These are phyloP conservation scores for Heliamphora pulchella DNA, from an alignment of 179 eudicot species.

Conservation along the genomic window DNA sequence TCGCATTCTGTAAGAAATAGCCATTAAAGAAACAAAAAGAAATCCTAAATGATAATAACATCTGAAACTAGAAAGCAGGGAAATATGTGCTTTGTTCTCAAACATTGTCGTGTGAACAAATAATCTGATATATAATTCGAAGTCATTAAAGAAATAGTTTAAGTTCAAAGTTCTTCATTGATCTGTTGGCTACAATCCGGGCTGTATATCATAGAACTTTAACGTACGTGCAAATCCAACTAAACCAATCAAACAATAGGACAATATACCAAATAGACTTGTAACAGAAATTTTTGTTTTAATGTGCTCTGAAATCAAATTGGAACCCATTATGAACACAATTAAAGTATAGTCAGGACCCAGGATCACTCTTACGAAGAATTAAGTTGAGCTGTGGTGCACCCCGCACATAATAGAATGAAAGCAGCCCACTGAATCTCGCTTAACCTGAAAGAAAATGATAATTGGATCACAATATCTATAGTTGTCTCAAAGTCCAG, in stretches of 20 bases:
- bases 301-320: not conserved
- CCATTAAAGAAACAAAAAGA: constrained; percentile 14
- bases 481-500: not conserved
- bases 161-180: not conserved
- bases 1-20: constrained; percentile 15
- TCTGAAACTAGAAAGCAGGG: not conserved
- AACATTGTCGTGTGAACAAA: no score
- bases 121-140: not conserved
- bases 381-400: constrained; percentile 97
- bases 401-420: constrained; percentile 85
- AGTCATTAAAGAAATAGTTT: not conserved
- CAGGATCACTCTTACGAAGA: constrained; percentile 54
- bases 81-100: not conserved
- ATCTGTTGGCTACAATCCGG: not conserved
- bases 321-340: not conserved
- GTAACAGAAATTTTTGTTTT: no score
- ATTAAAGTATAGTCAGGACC: not conserved
- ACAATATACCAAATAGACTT: not conserved
- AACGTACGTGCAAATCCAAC: constrained; percentile 1
- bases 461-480: constrained; percentile 1
- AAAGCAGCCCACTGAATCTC: constrained; percentile 99
- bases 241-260: constrained; percentile 1
- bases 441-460: constrained; percentile 54
- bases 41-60: not conserved
- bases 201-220: not conserved